Evolutionary conservation across 257 asterid genomes (phyloP).

Genomic region (Nicotiana tomentosiformis): DNA sequence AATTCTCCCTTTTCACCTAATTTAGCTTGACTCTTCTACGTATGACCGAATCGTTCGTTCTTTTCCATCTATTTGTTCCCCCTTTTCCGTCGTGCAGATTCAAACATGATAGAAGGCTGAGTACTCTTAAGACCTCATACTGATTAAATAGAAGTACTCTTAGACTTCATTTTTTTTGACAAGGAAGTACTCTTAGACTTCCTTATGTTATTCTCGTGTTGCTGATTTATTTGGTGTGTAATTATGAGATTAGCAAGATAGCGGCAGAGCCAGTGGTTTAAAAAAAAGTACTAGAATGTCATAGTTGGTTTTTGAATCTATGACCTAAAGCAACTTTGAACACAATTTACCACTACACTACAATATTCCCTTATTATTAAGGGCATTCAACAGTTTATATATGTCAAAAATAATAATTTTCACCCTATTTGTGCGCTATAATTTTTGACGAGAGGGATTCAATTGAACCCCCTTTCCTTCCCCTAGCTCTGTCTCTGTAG

Average conservation of each 20-base stretch:
- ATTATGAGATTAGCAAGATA: not conserved
- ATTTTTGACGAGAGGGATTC: not conserved
- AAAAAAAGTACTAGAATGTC: not conserved
- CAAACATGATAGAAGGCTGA: constrained; percentile 2
- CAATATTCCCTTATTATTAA: not conserved
- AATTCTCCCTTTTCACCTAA: not conserved
- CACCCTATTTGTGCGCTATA: not conserved
- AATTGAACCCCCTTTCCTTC: not conserved
- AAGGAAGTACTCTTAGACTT: not conserved
- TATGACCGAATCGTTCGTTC: not conserved
- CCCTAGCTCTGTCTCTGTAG: not conserved
- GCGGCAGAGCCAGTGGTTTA: not conserved
- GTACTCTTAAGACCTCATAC: not conserved
- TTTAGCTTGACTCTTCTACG: not conserved
- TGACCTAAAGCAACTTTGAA: not conserved
- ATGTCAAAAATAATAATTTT: too few relatives aligned
- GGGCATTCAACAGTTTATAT: not conserved
- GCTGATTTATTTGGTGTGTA: not conserved
- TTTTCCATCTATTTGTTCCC: not conserved
- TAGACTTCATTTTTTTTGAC: too few relatives aligned
- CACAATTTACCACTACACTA: not conserved
- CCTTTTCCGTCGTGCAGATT: not conserved
- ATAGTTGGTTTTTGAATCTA: not conserved
- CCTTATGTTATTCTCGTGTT: not conserved
- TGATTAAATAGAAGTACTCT: not conserved